Base-by-base conservation (phyloP, 352 stramenopile genomes). In the Pythium folliculosum region DNA sequence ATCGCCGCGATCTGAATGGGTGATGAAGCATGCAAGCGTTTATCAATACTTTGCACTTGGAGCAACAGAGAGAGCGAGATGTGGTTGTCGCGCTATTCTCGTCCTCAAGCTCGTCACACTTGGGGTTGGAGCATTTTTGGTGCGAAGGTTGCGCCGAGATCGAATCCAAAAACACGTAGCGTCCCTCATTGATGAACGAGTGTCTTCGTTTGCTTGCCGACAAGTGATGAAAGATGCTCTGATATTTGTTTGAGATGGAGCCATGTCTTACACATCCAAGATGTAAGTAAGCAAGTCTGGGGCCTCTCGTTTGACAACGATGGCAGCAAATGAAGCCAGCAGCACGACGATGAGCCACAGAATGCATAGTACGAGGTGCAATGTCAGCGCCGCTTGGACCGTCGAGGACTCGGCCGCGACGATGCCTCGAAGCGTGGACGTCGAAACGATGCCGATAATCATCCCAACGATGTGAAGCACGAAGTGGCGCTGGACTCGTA, bases 401-500 rank as follows among this genome's bases (percentile, higher is more conserved):
- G 47, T 70, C 10, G 44, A 27, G 14, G 47, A 50, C n/a, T 67
- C 51, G 21, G 43, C n/a, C 45, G 73, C 49, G 72, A 63, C 6
- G 54, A 54, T 22, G 65, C 70, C 40, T 71, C 71, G 22, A 35
- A 75, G 25, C 10, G 48, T 55, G 9, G 19, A 58, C 22, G 38
- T 62, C 14, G 74, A 75, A 53, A 76, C 72, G 40, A 90, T 88
- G 14, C 77, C 75, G 5, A 88, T n/a, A 2, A 69, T 62, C 69
- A 84, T 76, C 1, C 53, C 62, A 16, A 77, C 38, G 13, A 84
- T 22, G 47, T 89, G 80, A n/a, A 76, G 49, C 10, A 80, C 0
- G 37, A 76, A 63, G 19, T 82, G 68, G 10, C 72, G 77, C n/a
- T 89, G 72, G 14, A 91, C 61, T 8, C 79, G 81, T 40, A 91